Evolutionary conservation across 192 early-diverging fungal genomes (phyloP), one percentile per base, ranked within the genome.

Genomic region (Coemansia guatemalensis): DNA sequence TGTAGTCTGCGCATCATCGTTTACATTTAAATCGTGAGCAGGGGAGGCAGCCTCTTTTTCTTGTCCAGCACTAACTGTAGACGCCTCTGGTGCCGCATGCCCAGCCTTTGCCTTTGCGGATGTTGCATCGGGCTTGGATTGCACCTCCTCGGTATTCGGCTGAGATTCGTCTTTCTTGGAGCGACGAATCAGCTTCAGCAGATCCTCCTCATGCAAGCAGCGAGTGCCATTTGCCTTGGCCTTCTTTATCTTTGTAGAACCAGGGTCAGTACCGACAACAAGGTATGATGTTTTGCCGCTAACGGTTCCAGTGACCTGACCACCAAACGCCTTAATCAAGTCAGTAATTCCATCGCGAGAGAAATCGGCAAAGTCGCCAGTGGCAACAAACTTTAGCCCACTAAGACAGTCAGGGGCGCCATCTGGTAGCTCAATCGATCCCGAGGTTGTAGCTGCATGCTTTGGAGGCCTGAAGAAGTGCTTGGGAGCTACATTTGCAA

Each of bases 311-410:
- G 93, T 95, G 11, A 96, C 85, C 30, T 88, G 81, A 18, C 92
- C 95, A 57, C 91, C 93, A 71, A 95, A 92, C 3, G 90, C 83
- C 77, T 92, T 97, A 20, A 95, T 88, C 20, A 98, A 72, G 75
- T 95, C 91, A 23, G 85, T 75, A 5, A 89, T 85, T 53, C 90
- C 86, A 20, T 93, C 88, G 11, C 93, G 85, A 2, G 87, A 83
- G 14, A 98, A 69, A 8, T 87, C 86, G 9, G 82, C 71, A 25
- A 95, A 84, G 51, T 98, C 93, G 48, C 98, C 98, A 4, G 96
- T 93, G 48, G 98, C 85, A 0, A 99, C 98, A 88, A 99, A 97
- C 0, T 91, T 88, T 54, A 88, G 65, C 18, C 89, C 92, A 4
- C 41, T 61, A 7, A 73, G 79, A 39, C 93, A 95, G 58, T 87